Evolutionary conservation across 805 yeast genomes (phyloP).

Genomic region (Yarrowia osloensis): DNA sequence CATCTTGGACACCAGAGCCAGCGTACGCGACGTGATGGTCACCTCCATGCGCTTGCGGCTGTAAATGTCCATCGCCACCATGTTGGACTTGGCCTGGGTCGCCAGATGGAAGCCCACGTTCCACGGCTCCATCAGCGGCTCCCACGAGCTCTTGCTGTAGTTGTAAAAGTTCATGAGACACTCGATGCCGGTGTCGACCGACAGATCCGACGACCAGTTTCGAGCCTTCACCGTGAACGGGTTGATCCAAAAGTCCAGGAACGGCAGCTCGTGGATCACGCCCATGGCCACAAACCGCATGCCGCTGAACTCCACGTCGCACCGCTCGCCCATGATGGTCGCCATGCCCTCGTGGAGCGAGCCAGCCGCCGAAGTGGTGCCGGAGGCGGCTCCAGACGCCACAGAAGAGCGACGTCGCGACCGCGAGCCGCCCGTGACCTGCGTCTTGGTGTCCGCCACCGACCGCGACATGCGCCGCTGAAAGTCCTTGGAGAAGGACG

Average conservation of each 20-base stretch:
- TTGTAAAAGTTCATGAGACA: conserved; percentile 77
- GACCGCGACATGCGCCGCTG: conserved; percentile 15
- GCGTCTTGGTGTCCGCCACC: conserved; percentile 1
- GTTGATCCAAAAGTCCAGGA: conserved; percentile 71
- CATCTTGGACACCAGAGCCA: conserved; percentile 74
- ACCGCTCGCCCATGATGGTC: conserved; percentile 66
- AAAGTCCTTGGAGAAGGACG: conserved; percentile 33
- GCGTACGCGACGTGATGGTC: conserved; percentile 76
- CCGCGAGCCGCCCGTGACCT: background rate
- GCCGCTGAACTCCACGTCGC: conserved; percentile 71
- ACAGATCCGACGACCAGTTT: conserved; percentile 86
- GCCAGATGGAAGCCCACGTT: conserved; percentile 72
- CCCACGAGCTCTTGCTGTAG: conserved; percentile 85
- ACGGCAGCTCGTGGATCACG: conserved; percentile 87
- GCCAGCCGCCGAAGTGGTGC: conserved; percentile 4
- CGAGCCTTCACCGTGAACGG: conserved; percentile 68
- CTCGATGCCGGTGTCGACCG: conserved; percentile 66
- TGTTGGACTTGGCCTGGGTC: conserved; percentile 48
- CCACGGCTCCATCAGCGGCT: conserved; percentile 89
- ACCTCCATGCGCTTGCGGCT: conserved; percentile 77
- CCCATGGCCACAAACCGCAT: conserved; percentile 81
- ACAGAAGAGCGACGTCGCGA: conserved; percentile 28
- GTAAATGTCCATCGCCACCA: conserved; percentile 63
- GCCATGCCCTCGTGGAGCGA: conserved; percentile 36
- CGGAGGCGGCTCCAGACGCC: conserved; percentile 1